A percentile compares a stretch with the other conserved stretches of the same genome.
Evolutionary conservation across 495 filamentous ascomycete species (phyloP).

Genomic region (Lasiosphaeria hispida): DNA sequence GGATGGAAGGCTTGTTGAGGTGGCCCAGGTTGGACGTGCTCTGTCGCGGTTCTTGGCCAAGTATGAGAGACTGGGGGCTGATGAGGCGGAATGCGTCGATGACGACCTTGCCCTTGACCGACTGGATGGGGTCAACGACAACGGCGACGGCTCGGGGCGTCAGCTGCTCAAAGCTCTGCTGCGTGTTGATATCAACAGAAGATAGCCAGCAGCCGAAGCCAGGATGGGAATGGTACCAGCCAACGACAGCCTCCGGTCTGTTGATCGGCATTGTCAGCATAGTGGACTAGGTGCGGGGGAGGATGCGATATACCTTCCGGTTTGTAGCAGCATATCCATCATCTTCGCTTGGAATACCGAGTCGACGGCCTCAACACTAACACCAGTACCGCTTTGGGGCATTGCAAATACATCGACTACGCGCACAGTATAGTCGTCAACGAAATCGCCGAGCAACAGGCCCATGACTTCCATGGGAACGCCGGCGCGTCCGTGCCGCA

Average conservation of each 20-base stretch:
- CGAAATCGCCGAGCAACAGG: conserved; percentile 96
- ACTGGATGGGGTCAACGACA: conserved; percentile 97
- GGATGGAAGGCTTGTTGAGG: conserved; percentile 97
- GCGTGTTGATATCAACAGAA: conserved; percentile 98
- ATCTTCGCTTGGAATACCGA: conserved; percentile 99
- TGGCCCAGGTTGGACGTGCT: conserved; percentile 97
- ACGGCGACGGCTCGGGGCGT: conserved; percentile 95
- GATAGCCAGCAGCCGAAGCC: conserved; percentile 99
- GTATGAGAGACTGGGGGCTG: conserved; percentile 97
- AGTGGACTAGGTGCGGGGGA: not conserved
- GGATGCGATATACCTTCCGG: conserved; percentile 67
- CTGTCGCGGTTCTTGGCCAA: conserved; percentile 97
- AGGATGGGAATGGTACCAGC: conserved; percentile 99
- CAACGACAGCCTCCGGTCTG: conserved; percentile 93
- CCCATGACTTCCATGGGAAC: conserved; percentile 99
- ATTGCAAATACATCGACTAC: conserved; percentile 99
- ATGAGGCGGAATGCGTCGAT: conserved; percentile 99
- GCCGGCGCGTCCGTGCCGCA: conserved; percentile 92
- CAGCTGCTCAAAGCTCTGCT: conserved; percentile 98
- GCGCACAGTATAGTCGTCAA: conserved; percentile 97
- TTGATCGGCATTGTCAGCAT: conserved; percentile 16
- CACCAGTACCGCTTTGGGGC: conserved; percentile 98
- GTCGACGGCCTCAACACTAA: conserved; percentile 97
- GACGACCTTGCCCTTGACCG: conserved; percentile 98
- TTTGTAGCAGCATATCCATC: conserved; percentile 99